These are phyloP conservation scores for Drechslerella coelobrocha DNA, from an alignment of 2,329 filamentous ascomycete species.

Conservation along the genomic window DNA sequence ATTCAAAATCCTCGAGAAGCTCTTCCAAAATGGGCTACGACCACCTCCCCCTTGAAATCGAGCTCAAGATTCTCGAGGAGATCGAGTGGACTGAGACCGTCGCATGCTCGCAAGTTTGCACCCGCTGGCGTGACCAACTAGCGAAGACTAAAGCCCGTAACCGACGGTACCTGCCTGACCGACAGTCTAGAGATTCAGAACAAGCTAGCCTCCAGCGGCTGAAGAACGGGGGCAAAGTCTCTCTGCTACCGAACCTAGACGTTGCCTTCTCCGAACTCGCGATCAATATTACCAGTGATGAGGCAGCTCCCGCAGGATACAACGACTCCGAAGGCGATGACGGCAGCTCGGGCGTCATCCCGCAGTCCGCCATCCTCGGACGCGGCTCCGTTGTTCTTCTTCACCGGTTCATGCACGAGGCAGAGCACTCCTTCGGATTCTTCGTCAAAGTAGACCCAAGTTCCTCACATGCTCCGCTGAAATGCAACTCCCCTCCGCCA, in stretches of 20 bases:
- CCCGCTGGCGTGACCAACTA: slow-evolving; percentile 34
- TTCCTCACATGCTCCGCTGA: neutral
- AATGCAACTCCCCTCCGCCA: slow-evolving; percentile 1
- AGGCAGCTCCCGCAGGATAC: neutral
- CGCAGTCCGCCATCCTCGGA: slow-evolving; percentile 19
- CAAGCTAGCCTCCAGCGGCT: slow-evolving; percentile 8
- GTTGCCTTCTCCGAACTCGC: slow-evolving; percentile 20
- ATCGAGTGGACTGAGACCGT: slow-evolving; percentile 41
- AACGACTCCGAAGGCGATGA: neutral
- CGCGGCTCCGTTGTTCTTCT: slow-evolving; percentile 24
- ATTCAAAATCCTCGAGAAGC: slow-evolving; percentile 6
- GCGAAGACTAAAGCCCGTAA: slow-evolving; percentile 14
- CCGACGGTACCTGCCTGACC: slow-evolving; percentile 29
- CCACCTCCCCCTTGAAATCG: slow-evolving; percentile 40
- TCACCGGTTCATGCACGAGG: slow-evolving; percentile 40
- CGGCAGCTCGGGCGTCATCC: slow-evolving; percentile 13
- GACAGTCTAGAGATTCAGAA: slow-evolving; percentile 10
- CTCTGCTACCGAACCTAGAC: slow-evolving; percentile 2
- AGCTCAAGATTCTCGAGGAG: slow-evolving; percentile 44
- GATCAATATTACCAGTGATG: slow-evolving; percentile 24
- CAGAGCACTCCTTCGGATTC: slow-evolving; percentile 35
- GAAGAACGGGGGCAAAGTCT: slow-evolving; percentile 16
- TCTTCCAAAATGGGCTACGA: slow-evolving; percentile 43
- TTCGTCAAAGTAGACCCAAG: slow-evolving; percentile 23
- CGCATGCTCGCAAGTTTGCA: slow-evolving; percentile 35